phyloP scores from a whole-genome alignment of 2,329 filamentous ascomycete genomes.

The Orbilia javanica region DNA sequence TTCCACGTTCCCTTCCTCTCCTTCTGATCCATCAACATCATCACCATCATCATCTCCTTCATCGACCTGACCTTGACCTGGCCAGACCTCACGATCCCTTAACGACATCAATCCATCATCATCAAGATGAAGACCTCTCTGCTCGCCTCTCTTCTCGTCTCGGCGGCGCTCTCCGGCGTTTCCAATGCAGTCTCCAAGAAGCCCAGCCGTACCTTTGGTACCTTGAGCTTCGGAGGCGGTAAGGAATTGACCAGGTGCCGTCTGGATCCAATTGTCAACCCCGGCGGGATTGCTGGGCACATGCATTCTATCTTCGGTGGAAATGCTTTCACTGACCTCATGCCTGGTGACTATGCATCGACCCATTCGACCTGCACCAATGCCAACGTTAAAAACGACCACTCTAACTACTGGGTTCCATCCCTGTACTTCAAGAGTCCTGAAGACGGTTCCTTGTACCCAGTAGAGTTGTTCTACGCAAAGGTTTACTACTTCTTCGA shows the following conservation, averaged over 20 bases:
- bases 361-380: slow-evolving; percentile 75
- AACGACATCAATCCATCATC: background rate
- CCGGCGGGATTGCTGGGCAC: slow-evolving; percentile 73
- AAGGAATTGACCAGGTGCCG: slow-evolving; percentile 65
- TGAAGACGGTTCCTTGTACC: slow-evolving; percentile 35
- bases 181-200: slow-evolving; percentile 44
- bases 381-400: slow-evolving; percentile 82
- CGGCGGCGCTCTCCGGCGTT: slow-evolving; percentile 25
- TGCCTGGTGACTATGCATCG: slow-evolving; percentile 42
- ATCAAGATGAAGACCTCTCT: slow-evolving; percentile 44
- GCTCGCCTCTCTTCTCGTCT: slow-evolving; percentile 13
- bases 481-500: slow-evolving; percentile 58
- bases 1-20: background rate
- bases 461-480: slow-evolving; percentile 52
- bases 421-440: slow-evolving; percentile 73
- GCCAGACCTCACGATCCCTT: slow-evolving; percentile 1
- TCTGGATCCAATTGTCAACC: slow-evolving; percentile 81
- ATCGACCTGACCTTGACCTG: slow-evolving; percentile 6
- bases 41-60: background rate
- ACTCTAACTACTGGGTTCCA: slow-evolving; percentile 90
- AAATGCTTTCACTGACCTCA: slow-evolving; percentile 63
- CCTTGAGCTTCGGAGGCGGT: slow-evolving; percentile 46
- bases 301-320: slow-evolving; percentile 82
- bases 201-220: slow-evolving; percentile 45
- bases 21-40: background rate